A percentile compares a stretch with the other conserved stretches of the same genome.
phyloP scores from a whole-genome alignment of 2,329 filamentous ascomycete species.

The Pseudonectria buxi region DNA sequence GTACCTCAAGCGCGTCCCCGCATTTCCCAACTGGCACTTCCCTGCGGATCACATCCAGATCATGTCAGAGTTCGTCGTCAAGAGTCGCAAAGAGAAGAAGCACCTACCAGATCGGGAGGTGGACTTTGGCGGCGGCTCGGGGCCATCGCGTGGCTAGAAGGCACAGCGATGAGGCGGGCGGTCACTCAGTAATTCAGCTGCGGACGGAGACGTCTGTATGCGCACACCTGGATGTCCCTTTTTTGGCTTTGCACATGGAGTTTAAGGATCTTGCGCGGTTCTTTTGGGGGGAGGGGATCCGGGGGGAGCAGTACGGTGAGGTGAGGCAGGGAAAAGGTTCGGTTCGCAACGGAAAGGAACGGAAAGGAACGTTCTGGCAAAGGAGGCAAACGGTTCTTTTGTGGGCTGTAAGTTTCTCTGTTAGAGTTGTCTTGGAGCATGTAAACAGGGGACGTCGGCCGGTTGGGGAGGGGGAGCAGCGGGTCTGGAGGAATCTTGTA shows the following conservation, averaged over 20 bases:
- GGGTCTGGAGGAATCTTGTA: conserved; percentile 16
- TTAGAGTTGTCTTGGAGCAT: conserved; percentile 2
- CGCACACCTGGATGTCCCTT: conserved; percentile 32
- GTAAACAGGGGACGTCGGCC: conserved; percentile 11
- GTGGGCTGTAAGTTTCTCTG: too few relatives aligned
- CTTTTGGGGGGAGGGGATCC: conserved; percentile 11
- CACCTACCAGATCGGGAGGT: conserved; percentile 55
- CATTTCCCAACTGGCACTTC: conserved; percentile 92
- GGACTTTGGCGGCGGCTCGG: conserved; percentile 46
- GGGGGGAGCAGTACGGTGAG: conserved; percentile 3
- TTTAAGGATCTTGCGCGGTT: conserved; percentile 28
- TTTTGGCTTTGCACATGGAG: conserved; percentile 34
- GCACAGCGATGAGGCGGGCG: conserved; percentile 6
- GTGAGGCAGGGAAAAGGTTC: too few relatives aligned
- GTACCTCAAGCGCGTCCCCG: conserved; percentile 79
- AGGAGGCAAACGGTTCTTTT: neutral
- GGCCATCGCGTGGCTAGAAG: conserved; percentile 23
- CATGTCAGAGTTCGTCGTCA: conserved; percentile 83
- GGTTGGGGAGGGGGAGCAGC: conserved; percentile 10
- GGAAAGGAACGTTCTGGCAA: neutral
- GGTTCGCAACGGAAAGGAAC: too few relatives aligned
- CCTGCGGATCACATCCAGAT: conserved; percentile 88
- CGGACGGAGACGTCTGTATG: neutral
- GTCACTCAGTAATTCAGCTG: neutral
- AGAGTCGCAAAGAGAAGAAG: conserved; percentile 78